phyloP scores from a whole-genome alignment of 164 flowering plant genomes.

The Nelumbo lutea region DNA sequence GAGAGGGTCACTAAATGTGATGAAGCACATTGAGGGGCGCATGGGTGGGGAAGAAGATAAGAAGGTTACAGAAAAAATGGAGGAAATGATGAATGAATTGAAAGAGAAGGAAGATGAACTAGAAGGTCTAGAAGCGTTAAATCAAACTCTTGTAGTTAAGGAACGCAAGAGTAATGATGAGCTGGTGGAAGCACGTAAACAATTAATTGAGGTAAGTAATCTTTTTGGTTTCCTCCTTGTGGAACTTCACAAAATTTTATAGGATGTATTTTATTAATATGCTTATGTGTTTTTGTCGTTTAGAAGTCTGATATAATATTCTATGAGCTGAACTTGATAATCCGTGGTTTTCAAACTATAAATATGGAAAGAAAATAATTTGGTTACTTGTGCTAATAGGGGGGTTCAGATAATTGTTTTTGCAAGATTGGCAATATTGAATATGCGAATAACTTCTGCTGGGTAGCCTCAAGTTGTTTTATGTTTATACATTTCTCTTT shows the following conservation, averaged over 20 bases:
- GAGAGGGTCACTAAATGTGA: slow-evolving; percentile 59
- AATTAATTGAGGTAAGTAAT: slow-evolving; percentile 40
- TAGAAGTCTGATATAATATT: not conserved
- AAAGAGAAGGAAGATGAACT: slow-evolving; percentile 55
- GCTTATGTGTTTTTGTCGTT: not conserved
- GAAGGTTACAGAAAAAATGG: slow-evolving; percentile 37
- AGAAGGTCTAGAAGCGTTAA: slow-evolving; percentile 31
- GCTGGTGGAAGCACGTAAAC: slow-evolving; percentile 62
- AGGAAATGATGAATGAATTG: slow-evolving; percentile 28
- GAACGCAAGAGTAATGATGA: slow-evolving; percentile 61
- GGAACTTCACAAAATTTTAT: not conserved
- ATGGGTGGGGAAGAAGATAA: slow-evolving; percentile 50
- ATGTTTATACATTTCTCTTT: not conserved
- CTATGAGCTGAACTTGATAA: not conserved
- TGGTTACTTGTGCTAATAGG: not conserved
- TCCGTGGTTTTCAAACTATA: not conserved
- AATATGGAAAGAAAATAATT: not conserved
- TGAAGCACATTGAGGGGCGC: slow-evolving; percentile 58
- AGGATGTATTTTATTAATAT: not conserved
- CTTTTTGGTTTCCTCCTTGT: not conserved
- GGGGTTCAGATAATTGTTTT: not conserved
- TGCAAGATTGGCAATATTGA: not conserved
- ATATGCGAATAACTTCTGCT: not conserved
- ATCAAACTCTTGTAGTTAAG: slow-evolving; percentile 46
- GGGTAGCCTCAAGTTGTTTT: not conserved